Conservation (phyloP, 371 early-diverging fungal genomes). For the Conidiobolus incongruus region DNA sequence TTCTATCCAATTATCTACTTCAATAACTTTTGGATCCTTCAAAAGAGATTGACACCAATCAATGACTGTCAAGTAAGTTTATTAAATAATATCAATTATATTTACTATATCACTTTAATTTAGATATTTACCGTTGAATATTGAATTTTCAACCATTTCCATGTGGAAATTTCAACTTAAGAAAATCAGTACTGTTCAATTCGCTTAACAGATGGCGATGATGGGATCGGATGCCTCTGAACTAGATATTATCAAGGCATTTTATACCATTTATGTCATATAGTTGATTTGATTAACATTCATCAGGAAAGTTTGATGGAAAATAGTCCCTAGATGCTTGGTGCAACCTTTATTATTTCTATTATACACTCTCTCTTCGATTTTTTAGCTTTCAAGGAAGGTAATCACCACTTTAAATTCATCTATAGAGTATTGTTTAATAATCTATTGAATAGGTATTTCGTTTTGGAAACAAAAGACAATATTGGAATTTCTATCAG, state of each 20-base stretch:
- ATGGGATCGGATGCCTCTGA: constrained; percentile 33
- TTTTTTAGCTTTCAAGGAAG: constrained; percentile 87
- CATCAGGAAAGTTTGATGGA: constrained; percentile 77
- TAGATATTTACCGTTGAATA: constrained; percentile 34
- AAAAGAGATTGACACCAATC: constrained; percentile 39
- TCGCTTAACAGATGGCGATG: constrained; percentile 32
- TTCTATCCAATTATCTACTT: constrained; percentile 52
- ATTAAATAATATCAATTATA: too few species aligned
- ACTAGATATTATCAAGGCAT: constrained; percentile 33
- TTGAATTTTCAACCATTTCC: constrained; percentile 39
- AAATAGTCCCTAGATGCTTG: constrained; percentile 66
- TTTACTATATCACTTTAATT: too few species aligned
- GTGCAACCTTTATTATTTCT: constrained; percentile 53
- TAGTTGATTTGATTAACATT: too few species aligned
- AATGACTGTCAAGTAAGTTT: constrained; percentile 44
- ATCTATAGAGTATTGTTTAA: too few species aligned
- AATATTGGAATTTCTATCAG: constrained; percentile 72
- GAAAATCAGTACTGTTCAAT: constrained; percentile 33
- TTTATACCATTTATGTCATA: too few species aligned
- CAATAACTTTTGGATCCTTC: constrained; percentile 76
- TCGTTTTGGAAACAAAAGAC: constrained; percentile 67
- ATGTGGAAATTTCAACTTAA: constrained; percentile 56
- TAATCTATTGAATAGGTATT: constrained; percentile 64
- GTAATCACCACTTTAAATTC: constrained; percentile 16
- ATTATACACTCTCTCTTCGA: constrained; percentile 73